These are phyloP conservation scores for Colletotrichum musae DNA, from an alignment of 2,329 filamentous ascomycete genomes.

Conservation along the genomic window DNA sequence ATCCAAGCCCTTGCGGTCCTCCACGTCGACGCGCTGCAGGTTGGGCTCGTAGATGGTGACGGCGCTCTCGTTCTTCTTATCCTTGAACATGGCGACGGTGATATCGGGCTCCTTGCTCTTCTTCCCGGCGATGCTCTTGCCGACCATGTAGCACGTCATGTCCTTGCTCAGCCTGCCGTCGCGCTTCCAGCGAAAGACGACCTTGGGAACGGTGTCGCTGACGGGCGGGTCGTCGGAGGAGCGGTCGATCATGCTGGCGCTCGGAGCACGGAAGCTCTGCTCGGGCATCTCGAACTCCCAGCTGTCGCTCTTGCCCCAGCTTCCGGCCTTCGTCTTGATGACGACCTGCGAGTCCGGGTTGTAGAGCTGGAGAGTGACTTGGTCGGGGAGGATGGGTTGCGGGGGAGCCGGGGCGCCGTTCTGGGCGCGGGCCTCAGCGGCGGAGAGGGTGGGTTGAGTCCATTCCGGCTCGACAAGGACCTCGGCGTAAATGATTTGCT, in stretches of 20 bases:
- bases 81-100: conserved; percentile 88
- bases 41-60: conserved; percentile 96
- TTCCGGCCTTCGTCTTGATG: conserved; percentile 79
- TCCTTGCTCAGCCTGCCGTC: conserved; percentile 90
- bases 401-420: conserved; percentile 74
- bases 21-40: conserved; percentile 88
- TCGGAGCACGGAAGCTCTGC: conserved; percentile 86
- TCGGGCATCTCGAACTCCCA: conserved; percentile 97
- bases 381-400: conserved; percentile 80
- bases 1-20: conserved; percentile 94
- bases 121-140: conserved; percentile 79
- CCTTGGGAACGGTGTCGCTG: conserved; percentile 75
- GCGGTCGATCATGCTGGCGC: conserved; percentile 82
- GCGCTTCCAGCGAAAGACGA: conserved; percentile 90
- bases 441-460: conserved; percentile 85
- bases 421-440: conserved; percentile 81
- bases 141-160: conserved; percentile 89
- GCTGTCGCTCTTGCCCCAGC: conserved; percentile 83
- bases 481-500: conserved; percentile 89
- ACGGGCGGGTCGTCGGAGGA: conserved; percentile 63
- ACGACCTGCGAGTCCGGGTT: conserved; percentile 89
- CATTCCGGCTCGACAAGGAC: conserved; percentile 88
- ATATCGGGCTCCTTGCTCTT: conserved; percentile 96
- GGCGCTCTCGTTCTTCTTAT: conserved; percentile 72
- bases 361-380: conserved; percentile 90